phyloP scores from a whole-genome alignment of 208 protist species.

The Tritrichomonas foetus region DNA sequence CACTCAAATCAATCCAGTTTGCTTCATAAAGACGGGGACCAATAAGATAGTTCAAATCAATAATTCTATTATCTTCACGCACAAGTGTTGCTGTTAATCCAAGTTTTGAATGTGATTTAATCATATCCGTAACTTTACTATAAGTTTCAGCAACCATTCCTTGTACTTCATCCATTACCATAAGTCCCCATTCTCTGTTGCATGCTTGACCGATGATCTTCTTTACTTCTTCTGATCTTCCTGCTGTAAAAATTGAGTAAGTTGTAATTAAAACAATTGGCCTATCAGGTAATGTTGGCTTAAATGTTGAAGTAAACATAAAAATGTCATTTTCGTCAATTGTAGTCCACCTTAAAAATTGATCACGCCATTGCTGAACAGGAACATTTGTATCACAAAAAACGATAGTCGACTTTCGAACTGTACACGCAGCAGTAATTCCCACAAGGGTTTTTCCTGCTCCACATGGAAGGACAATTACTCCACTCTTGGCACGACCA shows the following conservation, averaged over 20 bases:
- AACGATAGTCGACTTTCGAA: constrained; percentile 44
- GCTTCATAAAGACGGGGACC: constrained; percentile 89
- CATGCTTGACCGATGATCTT: constrained; percentile 45
- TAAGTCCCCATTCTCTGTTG: constrained; percentile 81
- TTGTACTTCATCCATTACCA: constrained; percentile 95
- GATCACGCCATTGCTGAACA: constrained; percentile 52
- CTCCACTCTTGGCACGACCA: constrained; percentile 70
- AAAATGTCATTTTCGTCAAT: neutral
- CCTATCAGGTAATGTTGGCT: constrained; percentile 30
- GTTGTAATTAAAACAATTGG: constrained; percentile 86
- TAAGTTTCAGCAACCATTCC: constrained; percentile 90
- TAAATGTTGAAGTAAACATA: neutral
- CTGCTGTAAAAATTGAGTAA: constrained; percentile 90
- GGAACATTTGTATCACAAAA: constrained; percentile 41
- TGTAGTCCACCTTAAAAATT: constrained; percentile 50
- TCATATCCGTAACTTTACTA: constrained; percentile 60
- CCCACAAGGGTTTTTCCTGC: constrained; percentile 98
- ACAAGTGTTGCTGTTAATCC: constrained; percentile 77
- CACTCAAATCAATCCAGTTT: constrained; percentile 92
- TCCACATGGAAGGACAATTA: constrained; percentile 98
- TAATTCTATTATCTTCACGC: constrained; percentile 93
- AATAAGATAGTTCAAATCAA: constrained; percentile 93
- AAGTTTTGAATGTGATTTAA: constrained; percentile 87
- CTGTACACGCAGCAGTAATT: constrained; percentile 65
- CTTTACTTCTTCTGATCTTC: constrained; percentile 51